Percentiles rank a stretch among this genome's conserved stretches.
These are phyloP conservation scores for Symbiodinium natans DNA, from an alignment of 73 alveolate genomes.

Conservation along the genomic window DNA sequence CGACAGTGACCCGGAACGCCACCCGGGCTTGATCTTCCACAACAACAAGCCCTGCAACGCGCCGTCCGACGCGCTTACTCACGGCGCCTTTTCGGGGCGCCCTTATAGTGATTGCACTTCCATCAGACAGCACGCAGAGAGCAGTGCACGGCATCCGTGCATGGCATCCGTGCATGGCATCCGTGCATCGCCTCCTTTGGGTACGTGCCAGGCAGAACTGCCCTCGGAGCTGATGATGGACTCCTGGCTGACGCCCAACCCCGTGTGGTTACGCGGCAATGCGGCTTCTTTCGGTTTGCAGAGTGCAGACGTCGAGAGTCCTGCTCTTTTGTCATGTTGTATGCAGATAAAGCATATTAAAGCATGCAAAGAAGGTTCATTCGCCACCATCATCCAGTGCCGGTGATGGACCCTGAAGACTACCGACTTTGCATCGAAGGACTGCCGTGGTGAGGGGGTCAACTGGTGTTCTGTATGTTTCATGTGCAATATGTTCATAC, in stretches of 20 bases:
- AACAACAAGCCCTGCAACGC: slow-evolving; percentile 87
- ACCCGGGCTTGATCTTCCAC: slow-evolving; percentile 65
- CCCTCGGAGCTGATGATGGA: slow-evolving; percentile 72
- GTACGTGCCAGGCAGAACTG: slow-evolving; percentile 62
- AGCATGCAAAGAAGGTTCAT: slow-evolving; percentile 24
- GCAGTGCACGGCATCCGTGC: no score
- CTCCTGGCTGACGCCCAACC: slow-evolving; percentile 76
- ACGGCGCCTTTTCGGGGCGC: no score
- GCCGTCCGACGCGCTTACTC: no score
- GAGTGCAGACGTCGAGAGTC: neutral
- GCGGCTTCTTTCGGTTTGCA: neutral
- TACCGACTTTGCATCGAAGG: slow-evolving; percentile 29
- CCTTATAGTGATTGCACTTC: no score
- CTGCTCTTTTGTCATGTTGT: neutral
- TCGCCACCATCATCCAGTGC: slow-evolving; percentile 93
- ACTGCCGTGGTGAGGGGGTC: neutral
- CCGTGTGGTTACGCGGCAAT: slow-evolving; percentile 43
- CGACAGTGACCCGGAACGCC: slow-evolving; percentile 61
- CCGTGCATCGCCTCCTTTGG: no score
- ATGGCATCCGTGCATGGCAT: no score
- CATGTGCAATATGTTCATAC: neutral
- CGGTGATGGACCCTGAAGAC: slow-evolving; percentile 5
- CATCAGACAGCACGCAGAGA: no score
- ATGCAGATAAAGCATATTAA: neutral
- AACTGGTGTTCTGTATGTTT: neutral